Base-by-base conservation (phyloP, 345 rosid species). In the Lepidium sativum region DNA sequence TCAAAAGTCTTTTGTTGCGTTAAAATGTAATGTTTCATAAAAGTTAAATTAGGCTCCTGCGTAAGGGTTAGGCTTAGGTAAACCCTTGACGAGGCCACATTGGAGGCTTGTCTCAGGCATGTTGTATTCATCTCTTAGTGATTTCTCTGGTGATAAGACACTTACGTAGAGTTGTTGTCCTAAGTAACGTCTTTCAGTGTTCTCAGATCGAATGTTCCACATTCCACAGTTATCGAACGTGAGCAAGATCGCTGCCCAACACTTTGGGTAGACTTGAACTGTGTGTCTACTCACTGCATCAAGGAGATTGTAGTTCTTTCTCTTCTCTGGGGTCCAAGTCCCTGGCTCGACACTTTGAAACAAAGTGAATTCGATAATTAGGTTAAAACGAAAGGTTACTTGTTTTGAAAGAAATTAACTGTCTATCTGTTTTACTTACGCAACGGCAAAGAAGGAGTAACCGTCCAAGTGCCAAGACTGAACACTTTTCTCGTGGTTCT, bases 91-190 rank as follows among this genome's bases (percentile, higher is more conserved):
- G 9, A 74, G 29, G 18, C 98, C 98, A 20, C 96, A 91, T 1
- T 81, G 78, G 42, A 59, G 59, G 37, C 84, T 56, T 38, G 80
- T 75, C 41, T 80, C 88, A 6, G 96, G 98, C 27, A 86, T 56
- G 77, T 86, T 85, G 79, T 88, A 88, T 75, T 91, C 98, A 48
- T 91, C 98, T 68, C 87, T 83, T 4, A 91, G 81, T n/a, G 98
- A 91, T 12, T 80, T 75, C 31, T 44, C 80, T 0, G 95, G 98
- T 0, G 92, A 88, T 11, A 77, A 64, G 51, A 88, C 84, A 31
- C 98, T 91, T 1, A 38, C 44, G 66, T 91, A 91, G 10, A 88
- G 76, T 54, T 91, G 90, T 32, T 91, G 90, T 11, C 98, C 98
- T 4, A 91, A 71, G 71, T 85, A 85, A 3, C 81, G 52, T 57